Percentiles rank a stretch among this genome's conserved stretches.
Conservation (phyloP, 768 basidiomycete species). For the Paxillus rubicundulus region DNA sequence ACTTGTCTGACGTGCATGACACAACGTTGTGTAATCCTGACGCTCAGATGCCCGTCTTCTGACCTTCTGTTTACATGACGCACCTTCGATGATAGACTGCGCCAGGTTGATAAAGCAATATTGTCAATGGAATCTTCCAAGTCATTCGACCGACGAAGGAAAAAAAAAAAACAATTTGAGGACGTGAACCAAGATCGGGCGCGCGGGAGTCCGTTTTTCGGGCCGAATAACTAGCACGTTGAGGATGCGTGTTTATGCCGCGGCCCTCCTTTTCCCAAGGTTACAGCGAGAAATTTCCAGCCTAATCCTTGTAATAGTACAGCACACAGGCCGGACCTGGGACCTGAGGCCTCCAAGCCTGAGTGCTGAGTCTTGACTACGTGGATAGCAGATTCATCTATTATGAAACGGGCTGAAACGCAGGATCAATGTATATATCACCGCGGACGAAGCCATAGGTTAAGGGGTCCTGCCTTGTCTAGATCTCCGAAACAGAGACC, state of each 20-base stretch:
- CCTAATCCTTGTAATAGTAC: too few relatives aligned
- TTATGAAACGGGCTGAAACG: too few relatives aligned
- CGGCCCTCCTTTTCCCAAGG: background rate
- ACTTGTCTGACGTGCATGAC: background rate
- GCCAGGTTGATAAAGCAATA: background rate
- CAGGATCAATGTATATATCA: constrained; percentile 4
- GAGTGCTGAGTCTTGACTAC: too few relatives aligned
- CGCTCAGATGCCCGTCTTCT: background rate
- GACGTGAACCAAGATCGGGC: constrained; percentile 8
- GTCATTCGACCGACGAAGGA: too few relatives aligned
- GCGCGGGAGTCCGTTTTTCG: background rate
- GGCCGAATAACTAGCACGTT: background rate
- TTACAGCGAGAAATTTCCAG: background rate
- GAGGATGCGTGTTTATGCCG: background rate
- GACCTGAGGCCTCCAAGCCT: background rate
- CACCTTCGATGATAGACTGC: background rate
- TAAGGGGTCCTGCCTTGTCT: background rate
- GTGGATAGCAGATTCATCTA: too few relatives aligned
- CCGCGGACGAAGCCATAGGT: constrained; percentile 17
- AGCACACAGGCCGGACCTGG: background rate
- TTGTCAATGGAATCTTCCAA: too few relatives aligned
- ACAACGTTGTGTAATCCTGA: background rate
- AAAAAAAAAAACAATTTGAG: too few relatives aligned
- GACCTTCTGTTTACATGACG: background rate
- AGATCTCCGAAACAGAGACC: background rate